These are phyloP conservation scores for Ambrosiella xylebori DNA, from an alignment of 2,329 filamentous ascomycete genomes.

Conservation along the genomic window DNA sequence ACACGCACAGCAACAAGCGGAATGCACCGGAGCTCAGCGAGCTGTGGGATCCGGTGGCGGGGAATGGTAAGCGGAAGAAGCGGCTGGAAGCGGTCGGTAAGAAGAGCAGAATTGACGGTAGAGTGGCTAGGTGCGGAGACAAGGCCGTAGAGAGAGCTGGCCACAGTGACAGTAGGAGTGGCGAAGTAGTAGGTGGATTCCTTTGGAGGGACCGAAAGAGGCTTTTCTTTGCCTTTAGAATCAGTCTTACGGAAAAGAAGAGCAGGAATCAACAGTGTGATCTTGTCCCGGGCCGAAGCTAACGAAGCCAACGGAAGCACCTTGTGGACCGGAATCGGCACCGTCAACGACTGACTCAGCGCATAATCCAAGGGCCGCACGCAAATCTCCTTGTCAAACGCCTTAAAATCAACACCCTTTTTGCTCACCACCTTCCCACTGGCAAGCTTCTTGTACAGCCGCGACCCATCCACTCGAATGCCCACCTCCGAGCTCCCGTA, in stretches of 20 bases:
- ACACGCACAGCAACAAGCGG: conserved; percentile 23
- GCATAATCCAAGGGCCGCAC: conserved; percentile 23
- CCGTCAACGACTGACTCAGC: conserved; percentile 23
- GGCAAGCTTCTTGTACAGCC: conserved; percentile 2
- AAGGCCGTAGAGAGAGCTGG: conserved; percentile 25
- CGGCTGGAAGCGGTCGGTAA: conserved; percentile 25
- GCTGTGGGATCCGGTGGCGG: conserved; percentile 21
- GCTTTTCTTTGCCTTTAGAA: conserved; percentile 7
- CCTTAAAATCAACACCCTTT: neutral
- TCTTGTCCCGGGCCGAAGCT: conserved; percentile 7
- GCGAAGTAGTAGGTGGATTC: conserved; percentile 12
- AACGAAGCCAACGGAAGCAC: conserved; percentile 17
- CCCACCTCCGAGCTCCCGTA: conserved; percentile 20
- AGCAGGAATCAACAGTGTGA: neutral
- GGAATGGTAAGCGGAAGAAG: conserved; percentile 21
- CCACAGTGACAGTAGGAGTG: conserved; percentile 23
- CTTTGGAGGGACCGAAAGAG: conserved; percentile 6
- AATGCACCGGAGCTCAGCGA: conserved; percentile 23
- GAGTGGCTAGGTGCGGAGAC: conserved; percentile 18
- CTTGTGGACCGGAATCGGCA: conserved; percentile 21
- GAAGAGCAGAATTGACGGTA: conserved; percentile 19
- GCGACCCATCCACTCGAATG: conserved; percentile 22
- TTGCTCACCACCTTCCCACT: neutral
- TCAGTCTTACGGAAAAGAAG: neutral
- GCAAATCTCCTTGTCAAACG: conserved; percentile 1